Evolutionary conservation across 1,284 basidiomycete genomes (phyloP).

Genomic region (Trichosporon ovoides): DNA sequence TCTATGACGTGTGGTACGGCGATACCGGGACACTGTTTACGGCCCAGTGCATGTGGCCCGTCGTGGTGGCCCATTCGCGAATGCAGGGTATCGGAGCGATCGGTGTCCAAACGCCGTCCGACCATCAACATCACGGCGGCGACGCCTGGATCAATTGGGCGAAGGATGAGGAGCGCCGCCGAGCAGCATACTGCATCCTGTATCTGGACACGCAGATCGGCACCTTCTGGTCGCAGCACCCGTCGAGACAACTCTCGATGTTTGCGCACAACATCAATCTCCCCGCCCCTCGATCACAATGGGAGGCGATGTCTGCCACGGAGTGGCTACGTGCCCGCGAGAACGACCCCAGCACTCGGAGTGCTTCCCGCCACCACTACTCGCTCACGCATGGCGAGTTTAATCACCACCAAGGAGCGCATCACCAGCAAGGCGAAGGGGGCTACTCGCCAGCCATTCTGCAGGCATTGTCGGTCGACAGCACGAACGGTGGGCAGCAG

Average conservation of each 20-base stretch:
- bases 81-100: slow-evolving; percentile 41
- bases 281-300: slow-evolving; percentile 29
- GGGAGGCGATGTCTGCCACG: slow-evolving; percentile 32
- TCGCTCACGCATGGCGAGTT: slow-evolving; percentile 33
- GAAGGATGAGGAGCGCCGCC: slow-evolving; percentile 40
- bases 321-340: slow-evolving; percentile 31
- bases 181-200: slow-evolving; percentile 38
- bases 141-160: slow-evolving; percentile 41
- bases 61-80: slow-evolving; percentile 37
- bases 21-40: slow-evolving; percentile 34
- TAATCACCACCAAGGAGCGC: slow-evolving; percentile 4
- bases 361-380: background rate
- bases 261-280: slow-evolving; percentile 41
- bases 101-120: slow-evolving; percentile 3
- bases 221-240: slow-evolving; percentile 41
- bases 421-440: slow-evolving; percentile 15
- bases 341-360: background rate
- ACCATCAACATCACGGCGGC: slow-evolving; percentile 21
- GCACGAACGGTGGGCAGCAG: slow-evolving; percentile 8
- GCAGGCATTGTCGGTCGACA: slow-evolving; percentile 27
- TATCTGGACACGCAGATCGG: slow-evolving; percentile 42
- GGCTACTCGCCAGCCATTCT: slow-evolving; percentile 34
- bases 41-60: slow-evolving; percentile 43
- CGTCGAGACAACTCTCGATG: slow-evolving; percentile 37
- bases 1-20: slow-evolving; percentile 40